Evolutionary conservation across 169 alveolate species (phyloP), one percentile per base, ranked within the genome.

Genomic region (Eimeria brunetti): DNA sequence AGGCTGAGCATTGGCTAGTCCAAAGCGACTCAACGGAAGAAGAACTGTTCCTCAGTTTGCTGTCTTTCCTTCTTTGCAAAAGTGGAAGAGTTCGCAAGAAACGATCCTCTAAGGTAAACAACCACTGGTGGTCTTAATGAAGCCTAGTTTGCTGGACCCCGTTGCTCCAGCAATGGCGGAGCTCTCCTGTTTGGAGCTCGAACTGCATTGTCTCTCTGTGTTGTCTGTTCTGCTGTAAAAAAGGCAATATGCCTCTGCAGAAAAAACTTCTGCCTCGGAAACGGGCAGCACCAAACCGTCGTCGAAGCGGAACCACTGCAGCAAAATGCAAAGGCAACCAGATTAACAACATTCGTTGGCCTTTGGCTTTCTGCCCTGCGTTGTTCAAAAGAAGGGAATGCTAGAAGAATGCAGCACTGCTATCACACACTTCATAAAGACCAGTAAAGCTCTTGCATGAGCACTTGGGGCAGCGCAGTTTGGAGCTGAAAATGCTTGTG

Each of bases 231-330:
- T 58, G 92, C 71, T 24, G 81, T 86, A 86, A 44, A 86, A 86
- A 49, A 86, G 92, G 81, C 92, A 86, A 20, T 86, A 86, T 24
- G 92, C 92, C 81, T 86, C 92, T 41, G 92, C 92, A 58, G 92
- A 58, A 30, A 86, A 49, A 58, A 86, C 92, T 11, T 86, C 83
- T 49, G 62, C 78, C 64, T 86, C 92, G 2, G 92, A 58, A 38
- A 86, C 92, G 64, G 92, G 92, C 81, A 58, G 81, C 33, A 86
- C 92, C 78, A 86, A 33, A 11, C 92, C 92, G 53, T 86, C 92
- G 73, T 86, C 92, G 51, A 86, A 86, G 56, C 92, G 92, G 38
- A 86, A 86, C 92, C 92, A 86, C 92, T 86, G 92, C 90, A 56
- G 75, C 56, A 60, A 8, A 12, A 36, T 60, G 53, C n/a, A 73